A percentile compares a stretch with the other conserved stretches of the same genome.
Evolutionary conservation across 192 early-diverging fungal species (phyloP).

Genomic region (Gigaspora rosea): DNA sequence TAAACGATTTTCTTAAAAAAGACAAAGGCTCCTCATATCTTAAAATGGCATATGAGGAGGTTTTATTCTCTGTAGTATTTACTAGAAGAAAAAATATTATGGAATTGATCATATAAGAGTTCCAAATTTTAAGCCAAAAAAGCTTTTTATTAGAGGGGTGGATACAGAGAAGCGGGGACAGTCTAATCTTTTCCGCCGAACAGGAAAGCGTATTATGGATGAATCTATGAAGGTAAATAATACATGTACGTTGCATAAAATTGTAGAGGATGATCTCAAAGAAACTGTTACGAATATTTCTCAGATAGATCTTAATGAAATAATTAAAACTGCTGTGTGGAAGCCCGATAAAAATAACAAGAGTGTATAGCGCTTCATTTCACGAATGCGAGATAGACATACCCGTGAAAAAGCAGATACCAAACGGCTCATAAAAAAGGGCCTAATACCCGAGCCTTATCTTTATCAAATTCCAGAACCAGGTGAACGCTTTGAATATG

Average conservation of each 20-base stretch:
- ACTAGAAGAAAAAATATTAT: constrained; percentile 19
- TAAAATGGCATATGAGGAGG: constrained; percentile 20
- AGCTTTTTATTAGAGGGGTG: background rate
- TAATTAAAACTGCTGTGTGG: constrained; percentile 5
- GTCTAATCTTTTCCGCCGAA: background rate
- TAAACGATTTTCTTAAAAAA: background rate
- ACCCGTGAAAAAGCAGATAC: background rate
- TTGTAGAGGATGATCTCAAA: background rate
- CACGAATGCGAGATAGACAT: too few relatives aligned
- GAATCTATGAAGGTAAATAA: constrained; percentile 2
- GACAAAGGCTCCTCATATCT: constrained; percentile 1
- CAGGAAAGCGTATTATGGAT: background rate
- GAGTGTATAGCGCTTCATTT: background rate
- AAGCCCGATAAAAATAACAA: constrained; percentile 12
- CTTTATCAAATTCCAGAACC: constrained; percentile 4
- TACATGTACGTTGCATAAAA: background rate
- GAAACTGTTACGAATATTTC: background rate
- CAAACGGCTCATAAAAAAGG: constrained; percentile 9
- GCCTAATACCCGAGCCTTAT: background rate
- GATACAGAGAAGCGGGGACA: background rate
- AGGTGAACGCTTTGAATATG: background rate
- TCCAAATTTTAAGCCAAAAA: background rate
- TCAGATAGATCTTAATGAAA: background rate
- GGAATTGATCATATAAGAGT: background rate
- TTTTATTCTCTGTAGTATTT: constrained; percentile 15